Evolutionary conservation across 108 stramenopile species (phyloP), one percentile per base, ranked within the genome.

Genomic region (Stephanodiscus minutulus): DNA sequence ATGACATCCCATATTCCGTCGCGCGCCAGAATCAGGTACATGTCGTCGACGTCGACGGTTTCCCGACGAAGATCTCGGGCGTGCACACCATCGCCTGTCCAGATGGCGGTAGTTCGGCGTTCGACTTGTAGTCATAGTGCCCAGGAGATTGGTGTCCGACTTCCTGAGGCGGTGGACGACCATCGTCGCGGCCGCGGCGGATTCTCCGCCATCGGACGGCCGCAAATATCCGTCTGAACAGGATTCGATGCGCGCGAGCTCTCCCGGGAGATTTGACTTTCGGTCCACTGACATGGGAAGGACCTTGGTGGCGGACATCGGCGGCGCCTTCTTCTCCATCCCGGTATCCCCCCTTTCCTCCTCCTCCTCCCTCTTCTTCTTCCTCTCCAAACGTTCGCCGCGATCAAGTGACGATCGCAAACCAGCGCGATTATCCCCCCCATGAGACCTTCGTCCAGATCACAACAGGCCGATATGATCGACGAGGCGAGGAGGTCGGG

Each of bases 41-140:
- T 58, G 64, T 96, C 95, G 2, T 63, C 69, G 17, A 61, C 43
- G 9, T 69, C 60, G 25, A 69, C 22, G 12, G 88, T 54, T 65
- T 55, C 37, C 85, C 90, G 17, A 90, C 64, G 2, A 61, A 31
- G 59, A 96, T 85, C 13, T 96, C 97, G 1, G 96, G 93, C 49
- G 84, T 68, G 21, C 87, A 83, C 10, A 88, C 78, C 11, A 98
- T 85, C 22, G 94, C 90, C 77, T 98, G 97, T 29, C 85, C 82
- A 25, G 83, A 86, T 22, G 86, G 54, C 1, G 74, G 63, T 46
- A 96, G 43, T 22, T 64, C 66, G n/a, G 63, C 71, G 66, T 91
- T 88, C n/a, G 70, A 67, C 78, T 98, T 98, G 93, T 88, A 96
- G 53, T 90, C 90, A 76, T 92, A 96, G 56, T 98, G 22, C 88